These are phyloP conservation scores for Dendryphion nanum DNA, from an alignment of 2,329 filamentous ascomycete species.

Conservation along the genomic window DNA sequence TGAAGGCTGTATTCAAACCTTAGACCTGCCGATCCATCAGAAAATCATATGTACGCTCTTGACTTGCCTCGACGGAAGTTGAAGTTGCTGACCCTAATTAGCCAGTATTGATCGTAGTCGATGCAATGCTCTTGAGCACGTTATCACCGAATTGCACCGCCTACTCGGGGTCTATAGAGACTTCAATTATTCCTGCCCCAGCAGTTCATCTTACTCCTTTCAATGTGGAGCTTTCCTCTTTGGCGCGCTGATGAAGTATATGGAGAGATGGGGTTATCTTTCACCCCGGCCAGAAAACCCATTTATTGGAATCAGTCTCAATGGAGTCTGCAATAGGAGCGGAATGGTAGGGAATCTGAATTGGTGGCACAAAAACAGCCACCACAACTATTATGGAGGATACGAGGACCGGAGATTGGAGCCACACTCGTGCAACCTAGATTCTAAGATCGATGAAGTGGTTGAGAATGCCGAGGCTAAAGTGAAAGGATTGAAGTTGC, in stretches of 20 bases:
- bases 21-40: conserved; percentile 11
- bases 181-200: background rate
- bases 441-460: background rate
- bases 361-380: background rate
- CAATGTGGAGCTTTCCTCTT: conserved; percentile 9
- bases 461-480: background rate
- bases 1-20: conserved; percentile 3
- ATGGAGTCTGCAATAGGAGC: background rate
- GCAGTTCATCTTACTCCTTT: conserved; percentile 2
- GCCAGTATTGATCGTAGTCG: conserved; percentile 8
- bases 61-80: background rate
- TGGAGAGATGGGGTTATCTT: conserved; percentile 6
- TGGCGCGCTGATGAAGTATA: conserved; percentile 15
- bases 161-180: conserved; percentile 1
- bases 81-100: conserved; percentile 1
- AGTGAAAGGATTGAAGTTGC: background rate
- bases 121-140: conserved; percentile 5
- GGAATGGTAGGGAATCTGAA: background rate
- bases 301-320: conserved; percentile 10
- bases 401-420: background rate
- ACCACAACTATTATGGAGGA: background rate
- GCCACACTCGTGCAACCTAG: background rate
- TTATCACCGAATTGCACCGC: conserved; percentile 7
- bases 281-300: conserved; percentile 9
- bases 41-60: conserved; percentile 7